Percentiles rank a stretch among this genome's conserved stretches.
phyloP scores from a whole-genome alignment of 805 yeast genomes.

The Torulaspora quercuum region DNA sequence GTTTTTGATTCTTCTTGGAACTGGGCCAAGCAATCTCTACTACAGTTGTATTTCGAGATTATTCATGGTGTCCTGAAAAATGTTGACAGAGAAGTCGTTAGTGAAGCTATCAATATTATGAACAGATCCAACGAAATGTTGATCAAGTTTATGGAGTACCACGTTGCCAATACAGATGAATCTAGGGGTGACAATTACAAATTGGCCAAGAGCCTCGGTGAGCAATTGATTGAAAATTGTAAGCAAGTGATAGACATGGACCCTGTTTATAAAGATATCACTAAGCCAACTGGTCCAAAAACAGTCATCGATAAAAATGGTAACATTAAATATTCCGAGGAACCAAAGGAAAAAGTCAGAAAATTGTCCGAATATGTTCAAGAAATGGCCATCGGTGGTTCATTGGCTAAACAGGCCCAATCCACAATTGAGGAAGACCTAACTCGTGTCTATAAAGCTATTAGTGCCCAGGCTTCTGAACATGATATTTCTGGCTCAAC shows the following conservation, averaged over 20 bases:
- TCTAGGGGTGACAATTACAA: conserved; percentile 87
- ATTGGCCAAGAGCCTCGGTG: conserved; percentile 85
- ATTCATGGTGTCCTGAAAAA: conserved; percentile 89
- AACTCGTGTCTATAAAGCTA: conserved; percentile 75
- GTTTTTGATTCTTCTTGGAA: conserved; percentile 98
- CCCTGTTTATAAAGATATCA: conserved; percentile 94
- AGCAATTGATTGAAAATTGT: conserved; percentile 93
- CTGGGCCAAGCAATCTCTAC: conserved; percentile 98
- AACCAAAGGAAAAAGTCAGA: conserved; percentile 83
- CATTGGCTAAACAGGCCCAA: conserved; percentile 61
- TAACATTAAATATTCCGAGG: conserved; percentile 78
- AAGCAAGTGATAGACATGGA: conserved; percentile 71
- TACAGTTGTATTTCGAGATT: conserved; percentile 90
- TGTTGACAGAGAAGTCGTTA: conserved; percentile 92
- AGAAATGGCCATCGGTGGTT: conserved; percentile 95
- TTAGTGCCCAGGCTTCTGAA: conserved; percentile 61
- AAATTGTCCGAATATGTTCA: conserved; percentile 92
- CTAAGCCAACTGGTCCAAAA: conserved; percentile 92
- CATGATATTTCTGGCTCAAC: conserved; percentile 52
- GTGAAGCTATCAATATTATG: conserved; percentile 96
- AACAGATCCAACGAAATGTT: conserved; percentile 92
- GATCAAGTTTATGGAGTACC: conserved; percentile 95
- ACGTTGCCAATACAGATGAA: conserved; percentile 56
- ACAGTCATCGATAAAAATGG: conserved; percentile 87
- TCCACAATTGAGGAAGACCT: conserved; percentile 84